Evolutionary conservation across 352 stramenopile species (phyloP), one percentile per base, ranked within the genome.

Genomic region (Phytophthora macrochlamydospora): DNA sequence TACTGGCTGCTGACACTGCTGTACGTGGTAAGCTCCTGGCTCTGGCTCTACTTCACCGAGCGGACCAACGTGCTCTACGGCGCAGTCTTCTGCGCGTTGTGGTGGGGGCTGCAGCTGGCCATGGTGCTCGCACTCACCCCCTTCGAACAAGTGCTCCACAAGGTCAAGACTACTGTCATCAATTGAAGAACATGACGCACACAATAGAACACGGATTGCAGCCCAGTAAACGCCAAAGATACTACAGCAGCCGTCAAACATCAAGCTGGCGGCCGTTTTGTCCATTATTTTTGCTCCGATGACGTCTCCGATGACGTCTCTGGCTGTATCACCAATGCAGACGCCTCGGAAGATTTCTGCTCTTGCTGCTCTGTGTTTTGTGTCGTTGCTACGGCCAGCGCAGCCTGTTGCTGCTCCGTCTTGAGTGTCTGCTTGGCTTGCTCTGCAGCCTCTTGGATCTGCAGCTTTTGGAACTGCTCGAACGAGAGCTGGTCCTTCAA

Each of bases 11-110:
- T 76, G 18, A 78, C 75, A 8, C 13, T 85, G n/a, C 51, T 74
- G 13, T 83, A 83, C 49, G 49, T 88, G 28, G 0, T 82, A 29
- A 55, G 51, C 13, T 66, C 74, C 24, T 59, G 67, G 28, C 44
- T 89, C 2, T 93, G 85, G 85, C 72, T 93, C 31, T 88, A 86
- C 58, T 56, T 80, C 13, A 88, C 85, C 3, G 79, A 92, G 33
- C 84, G 83, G 8, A 63, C 73, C 32, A 78, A 79, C 31, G 40
- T 79, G 7, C 67, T 80, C 4, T 92, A 90, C 51, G 85, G 79
- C 32, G 64, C 79, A 5, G 32, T 79, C 38, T 83, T 87, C 56
- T 85, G 85, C 50, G 65, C 76, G 7, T 56, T 81, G 14, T 75
- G 81, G 70, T 76, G 89, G 73, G 66, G 76, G 6, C 51, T 79